phyloP scores from a whole-genome alignment of 1,139 yeast genomes.

The Saccharomyces hybrid region DNA sequence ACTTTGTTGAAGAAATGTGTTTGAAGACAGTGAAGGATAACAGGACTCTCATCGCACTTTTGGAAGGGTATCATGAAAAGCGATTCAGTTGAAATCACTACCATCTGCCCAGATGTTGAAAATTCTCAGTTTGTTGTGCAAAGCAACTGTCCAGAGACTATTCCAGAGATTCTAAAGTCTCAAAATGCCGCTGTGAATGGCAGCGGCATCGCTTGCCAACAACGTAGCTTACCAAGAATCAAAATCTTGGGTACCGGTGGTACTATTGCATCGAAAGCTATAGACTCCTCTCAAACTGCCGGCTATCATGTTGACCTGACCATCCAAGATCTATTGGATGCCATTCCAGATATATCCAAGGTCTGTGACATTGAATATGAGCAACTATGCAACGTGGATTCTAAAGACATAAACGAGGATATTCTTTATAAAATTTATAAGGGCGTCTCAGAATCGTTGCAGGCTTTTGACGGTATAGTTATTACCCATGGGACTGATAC shows the following conservation, averaged over 20 bases:
- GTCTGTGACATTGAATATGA: slow-evolving; percentile 56
- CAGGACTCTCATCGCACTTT: background rate
- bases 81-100: slow-evolving; percentile 25
- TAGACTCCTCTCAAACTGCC: slow-evolving; percentile 50
- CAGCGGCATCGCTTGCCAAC: slow-evolving; percentile 9
- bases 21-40: background rate
- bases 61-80: slow-evolving; percentile 20
- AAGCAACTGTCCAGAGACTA: slow-evolving; percentile 9
- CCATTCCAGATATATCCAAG: slow-evolving; percentile 55
- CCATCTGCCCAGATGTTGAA: slow-evolving; percentile 30
- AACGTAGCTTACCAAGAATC: slow-evolving; percentile 34
- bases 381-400: slow-evolving; percentile 58
- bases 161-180: slow-evolving; percentile 4
- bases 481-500: slow-evolving; percentile 72
- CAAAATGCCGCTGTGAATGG: slow-evolving; percentile 3
- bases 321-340: slow-evolving; percentile 49
- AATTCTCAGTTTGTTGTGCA: slow-evolving; percentile 27
- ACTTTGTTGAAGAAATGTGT: background rate
- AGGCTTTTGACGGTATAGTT: slow-evolving; percentile 45
- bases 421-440: slow-evolving; percentile 36
- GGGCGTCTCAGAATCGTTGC: slow-evolving; percentile 37
- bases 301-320: slow-evolving; percentile 63
- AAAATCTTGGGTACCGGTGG: slow-evolving; percentile 70
- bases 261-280: slow-evolving; percentile 62
- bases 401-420: slow-evolving; percentile 49